phyloP scores from a whole-genome alignment of 2,329 filamentous ascomycete species.

The Pseudogymnoascus sp. region DNA sequence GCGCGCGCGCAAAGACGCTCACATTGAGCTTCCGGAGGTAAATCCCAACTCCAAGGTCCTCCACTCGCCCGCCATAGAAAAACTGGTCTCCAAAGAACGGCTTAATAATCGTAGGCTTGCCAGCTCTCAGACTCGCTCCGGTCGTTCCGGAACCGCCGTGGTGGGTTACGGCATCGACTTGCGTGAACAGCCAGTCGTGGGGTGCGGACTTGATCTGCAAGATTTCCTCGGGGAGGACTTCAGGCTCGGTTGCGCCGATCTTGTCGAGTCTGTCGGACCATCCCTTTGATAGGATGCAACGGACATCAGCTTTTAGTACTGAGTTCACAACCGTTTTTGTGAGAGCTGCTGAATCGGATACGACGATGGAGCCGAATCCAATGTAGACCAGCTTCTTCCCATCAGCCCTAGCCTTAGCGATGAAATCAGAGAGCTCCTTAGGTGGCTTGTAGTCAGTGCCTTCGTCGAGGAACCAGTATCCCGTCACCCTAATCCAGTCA shows the following conservation, averaged over 20 bases:
- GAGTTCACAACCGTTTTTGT: constrained; percentile 91
- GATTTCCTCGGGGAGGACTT: constrained; percentile 72
- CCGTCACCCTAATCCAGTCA: constrained; percentile 95
- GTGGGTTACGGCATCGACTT: constrained; percentile 90
- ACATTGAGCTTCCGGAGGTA: constrained; percentile 84
- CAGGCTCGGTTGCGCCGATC: constrained; percentile 44
- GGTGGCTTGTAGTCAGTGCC: constrained; percentile 64
- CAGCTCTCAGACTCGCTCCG: constrained; percentile 82
- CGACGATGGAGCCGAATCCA: constrained; percentile 93
- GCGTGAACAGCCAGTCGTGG: constrained; percentile 92
- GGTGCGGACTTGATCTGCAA: constrained; percentile 83
- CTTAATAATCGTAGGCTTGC: constrained; percentile 87
- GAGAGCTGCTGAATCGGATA: constrained; percentile 79
- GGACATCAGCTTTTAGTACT: constrained; percentile 82
- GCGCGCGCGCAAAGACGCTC: constrained; percentile 73
- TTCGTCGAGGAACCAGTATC: constrained; percentile 97
- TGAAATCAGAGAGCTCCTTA: constrained; percentile 70
- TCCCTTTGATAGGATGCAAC: constrained; percentile 91
- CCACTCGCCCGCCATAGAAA: constrained; percentile 85
- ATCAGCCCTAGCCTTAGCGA: constrained; percentile 72
- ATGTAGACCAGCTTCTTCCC: constrained; percentile 92
- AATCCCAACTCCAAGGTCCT: constrained; percentile 88
- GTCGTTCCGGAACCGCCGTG: constrained; percentile 95
- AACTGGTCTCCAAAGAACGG: constrained; percentile 98
- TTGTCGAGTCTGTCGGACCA: constrained; percentile 81